Evolutionary conservation across 2,329 filamentous ascomycete genomes (phyloP).

Genomic region (Penicillium sp.): DNA sequence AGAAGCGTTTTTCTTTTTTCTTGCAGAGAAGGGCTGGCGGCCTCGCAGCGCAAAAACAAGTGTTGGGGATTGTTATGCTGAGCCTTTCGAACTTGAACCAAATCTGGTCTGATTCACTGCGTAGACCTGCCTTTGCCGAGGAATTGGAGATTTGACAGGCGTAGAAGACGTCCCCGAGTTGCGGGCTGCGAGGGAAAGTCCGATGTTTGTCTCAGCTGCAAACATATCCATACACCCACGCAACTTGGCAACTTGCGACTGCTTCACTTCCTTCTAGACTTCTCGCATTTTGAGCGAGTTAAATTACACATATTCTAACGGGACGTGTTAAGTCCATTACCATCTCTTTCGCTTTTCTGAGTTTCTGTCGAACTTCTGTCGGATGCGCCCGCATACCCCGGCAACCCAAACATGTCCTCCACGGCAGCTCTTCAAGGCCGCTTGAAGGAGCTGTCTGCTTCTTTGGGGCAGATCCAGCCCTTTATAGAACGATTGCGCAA

Average conservation of each 20-base stretch:
- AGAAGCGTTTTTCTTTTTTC: conserved; percentile 6
- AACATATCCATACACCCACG: conserved; percentile 24
- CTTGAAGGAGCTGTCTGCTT: conserved; percentile 50
- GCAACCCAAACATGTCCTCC: conserved; percentile 34
- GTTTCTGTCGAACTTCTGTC: background rate
- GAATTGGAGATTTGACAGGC: conserved; percentile 3
- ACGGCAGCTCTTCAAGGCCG: conserved; percentile 43
- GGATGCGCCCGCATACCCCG: background rate
- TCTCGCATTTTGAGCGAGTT: background rate
- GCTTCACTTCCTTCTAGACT: background rate
- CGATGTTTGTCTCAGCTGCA: conserved; percentile 30
- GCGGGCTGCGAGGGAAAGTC: conserved; percentile 9
- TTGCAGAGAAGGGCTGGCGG: background rate
- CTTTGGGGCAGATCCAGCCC: conserved; percentile 50
- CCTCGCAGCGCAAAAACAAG: background rate
- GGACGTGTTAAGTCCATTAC: background rate
- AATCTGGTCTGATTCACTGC: background rate
- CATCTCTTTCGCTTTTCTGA: background rate
- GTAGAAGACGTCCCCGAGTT: conserved; percentile 3
- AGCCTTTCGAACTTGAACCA: background rate
- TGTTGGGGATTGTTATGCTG: background rate
- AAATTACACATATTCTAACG: background rate
- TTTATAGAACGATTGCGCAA: conserved; percentile 55
- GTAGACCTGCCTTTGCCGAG: background rate
- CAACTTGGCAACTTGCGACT: conserved; percentile 27